Conservation (phyloP, 441 rosid genomes). For the Dalechampia spathulata region DNA sequence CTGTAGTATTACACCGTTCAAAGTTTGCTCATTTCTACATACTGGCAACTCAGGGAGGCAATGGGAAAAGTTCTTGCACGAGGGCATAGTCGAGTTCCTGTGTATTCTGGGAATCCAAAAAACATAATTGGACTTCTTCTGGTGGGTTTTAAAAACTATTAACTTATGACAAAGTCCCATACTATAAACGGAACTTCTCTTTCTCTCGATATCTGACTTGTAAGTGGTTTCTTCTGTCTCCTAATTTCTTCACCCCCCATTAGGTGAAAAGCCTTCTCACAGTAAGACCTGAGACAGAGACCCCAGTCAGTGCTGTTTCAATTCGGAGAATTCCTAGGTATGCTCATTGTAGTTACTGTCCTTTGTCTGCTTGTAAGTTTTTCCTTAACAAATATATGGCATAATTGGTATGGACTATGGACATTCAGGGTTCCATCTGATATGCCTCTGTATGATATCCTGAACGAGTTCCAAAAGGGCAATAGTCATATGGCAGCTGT, state of each 20-base stretch:
- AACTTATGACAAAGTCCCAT: conserved; percentile 3
- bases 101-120: conserved; percentile 77
- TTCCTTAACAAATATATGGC: background rate
- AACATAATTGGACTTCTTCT: conserved; percentile 88
- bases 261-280: conserved; percentile 96
- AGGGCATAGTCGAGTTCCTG: conserved; percentile 97
- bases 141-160: conserved; percentile 36
- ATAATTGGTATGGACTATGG: background rate
- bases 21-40: conserved; percentile 6
- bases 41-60: conserved; percentile 71
- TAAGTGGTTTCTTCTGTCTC: background rate
- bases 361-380: background rate
- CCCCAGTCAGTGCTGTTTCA: conserved; percentile 91
- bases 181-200: background rate
- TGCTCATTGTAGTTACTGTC: background rate
- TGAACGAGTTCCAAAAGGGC: conserved; percentile 96
- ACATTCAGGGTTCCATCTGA: conserved; percentile 78
- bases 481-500: conserved; percentile 99
- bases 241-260: background rate
- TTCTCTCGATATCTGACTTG: conserved; percentile 7
- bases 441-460: conserved; percentile 88
- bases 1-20: background rate
- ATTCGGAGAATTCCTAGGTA: conserved; percentile 92
- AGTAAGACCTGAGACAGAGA: conserved; percentile 94
- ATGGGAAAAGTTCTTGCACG: conserved; percentile 94